These are phyloP conservation scores for Amphirosellinia nigrospora DNA, from an alignment of 495 filamentous ascomycete genomes.

Conservation along the genomic window DNA sequence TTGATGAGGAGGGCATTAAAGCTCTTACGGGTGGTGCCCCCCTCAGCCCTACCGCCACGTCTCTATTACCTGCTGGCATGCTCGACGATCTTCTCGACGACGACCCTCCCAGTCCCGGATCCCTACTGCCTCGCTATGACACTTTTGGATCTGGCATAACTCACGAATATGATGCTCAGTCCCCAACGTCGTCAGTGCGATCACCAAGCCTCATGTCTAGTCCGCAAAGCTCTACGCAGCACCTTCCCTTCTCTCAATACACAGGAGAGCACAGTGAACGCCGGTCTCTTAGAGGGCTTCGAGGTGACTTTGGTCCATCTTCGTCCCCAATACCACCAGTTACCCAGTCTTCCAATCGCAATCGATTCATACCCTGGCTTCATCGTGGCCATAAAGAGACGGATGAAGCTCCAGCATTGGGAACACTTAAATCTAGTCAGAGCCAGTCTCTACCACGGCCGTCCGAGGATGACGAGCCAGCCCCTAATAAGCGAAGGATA, in stretches of 20 bases:
- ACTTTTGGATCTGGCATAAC: conserved; percentile 46
- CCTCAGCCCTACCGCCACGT: conserved; percentile 81
- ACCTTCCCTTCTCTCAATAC: conserved; percentile 58
- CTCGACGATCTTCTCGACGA: conserved; percentile 75
- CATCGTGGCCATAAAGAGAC: conserved; percentile 71
- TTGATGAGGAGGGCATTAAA: conserved; percentile 52
- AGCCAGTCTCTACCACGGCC: conserved; percentile 79
- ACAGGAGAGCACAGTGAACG: conserved; percentile 48
- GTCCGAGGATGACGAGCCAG: conserved; percentile 52
- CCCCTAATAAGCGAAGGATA: conserved; percentile 52
- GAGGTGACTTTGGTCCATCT: conserved; percentile 33
- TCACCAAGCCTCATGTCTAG: conserved; percentile 71
- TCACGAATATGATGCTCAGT: conserved; percentile 62
- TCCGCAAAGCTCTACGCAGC: conserved; percentile 66
- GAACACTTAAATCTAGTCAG: conserved; percentile 75
- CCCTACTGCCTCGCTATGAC: conserved; percentile 38
- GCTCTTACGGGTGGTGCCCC: conserved; percentile 66
- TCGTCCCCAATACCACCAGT: conserved; percentile 35
- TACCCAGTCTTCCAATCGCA: conserved; percentile 40
- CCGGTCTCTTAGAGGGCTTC: conserved; percentile 44
- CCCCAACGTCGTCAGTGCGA: conserved; percentile 71
- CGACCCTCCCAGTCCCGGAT: conserved; percentile 58
- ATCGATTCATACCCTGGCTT: conserved; percentile 63
- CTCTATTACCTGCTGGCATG: conserved; percentile 79
- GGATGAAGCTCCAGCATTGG: conserved; percentile 72